Evolutionary conservation across 371 early-diverging fungal genomes (phyloP), one percentile per base, ranked within the genome.

Genomic region (Zychaea mexicana): DNA sequence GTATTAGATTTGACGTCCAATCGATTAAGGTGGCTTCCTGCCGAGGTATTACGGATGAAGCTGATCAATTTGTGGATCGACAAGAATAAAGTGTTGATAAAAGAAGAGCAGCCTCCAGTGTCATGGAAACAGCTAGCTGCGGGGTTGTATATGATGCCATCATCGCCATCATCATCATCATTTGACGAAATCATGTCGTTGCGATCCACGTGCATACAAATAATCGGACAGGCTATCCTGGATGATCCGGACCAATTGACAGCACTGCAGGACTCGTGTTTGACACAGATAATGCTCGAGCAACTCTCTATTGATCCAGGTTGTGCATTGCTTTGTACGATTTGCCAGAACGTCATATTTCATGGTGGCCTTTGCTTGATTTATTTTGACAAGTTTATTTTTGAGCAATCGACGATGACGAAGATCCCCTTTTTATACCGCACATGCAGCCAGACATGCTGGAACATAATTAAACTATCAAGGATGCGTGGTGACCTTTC

Each of bases 1-100:
- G 78, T 85, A 10, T 60, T 92, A 46, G 88, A 89, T 69, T 53
- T 89, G 30, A 81, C 87, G 3, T 65, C 76, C 28, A 92, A 92
- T 68, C 70, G 69, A 13, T 62, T 90, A 32, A 61, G 60, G 17
- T 63, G 58, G 8, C 68, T 91, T 22, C 88, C 89, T 2, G 69
- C 70, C 2, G 70, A 75, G 22, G 31, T 89, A 3, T 60, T 68
- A 9, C 45, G 53, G 24, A 46, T 79, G 47, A 57, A 65, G 1
- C 36, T 83, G 22, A 53, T 64, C 0, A 60, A 64, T 3, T 47
- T 82, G 12, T 72, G 83, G 74, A 56, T 78, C 15, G 85, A 80
- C 22, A 68, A 68, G 1, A 84, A 86, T 62, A 74, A 64, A 62
- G 13, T 36, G 38, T 39, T 26, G 28, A n/a, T n/a, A n/a, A n/a